Conservation (phyloP, 176 grass and related monocot species). For the Carex cristatella region DNA sequence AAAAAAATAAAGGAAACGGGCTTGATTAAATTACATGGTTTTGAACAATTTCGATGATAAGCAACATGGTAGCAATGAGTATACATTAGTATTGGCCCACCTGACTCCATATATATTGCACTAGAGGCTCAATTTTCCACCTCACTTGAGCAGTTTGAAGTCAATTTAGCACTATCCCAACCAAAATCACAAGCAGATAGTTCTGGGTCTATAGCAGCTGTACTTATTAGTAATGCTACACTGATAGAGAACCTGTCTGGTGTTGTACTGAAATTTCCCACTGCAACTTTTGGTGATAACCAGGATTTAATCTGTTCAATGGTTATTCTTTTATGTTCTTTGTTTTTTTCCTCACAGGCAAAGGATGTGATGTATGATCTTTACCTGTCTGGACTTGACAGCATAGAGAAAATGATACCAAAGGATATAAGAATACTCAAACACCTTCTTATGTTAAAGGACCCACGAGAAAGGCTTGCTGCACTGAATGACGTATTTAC, state of each 20-base stretch:
- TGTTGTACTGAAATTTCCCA: not conserved
- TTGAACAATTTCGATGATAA: not conserved
- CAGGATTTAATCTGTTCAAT: not conserved
- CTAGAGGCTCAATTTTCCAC: not conserved
- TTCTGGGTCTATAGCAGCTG: not conserved
- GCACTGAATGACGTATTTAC: slow-evolving; percentile 69
- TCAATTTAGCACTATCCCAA: not conserved
- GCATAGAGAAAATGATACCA: slow-evolving; percentile 78
- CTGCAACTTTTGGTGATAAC: not conserved
- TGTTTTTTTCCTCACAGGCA: slow-evolving; percentile 31
- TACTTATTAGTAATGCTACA: not conserved
- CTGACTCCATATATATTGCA: too few species aligned
- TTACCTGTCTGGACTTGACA: slow-evolving; percentile 66
- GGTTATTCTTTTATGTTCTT: slow-evolving; percentile 1
- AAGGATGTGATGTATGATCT: slow-evolving; percentile 77
- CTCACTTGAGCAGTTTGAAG: not conserved
- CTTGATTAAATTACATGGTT: not conserved
- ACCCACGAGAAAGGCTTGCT: slow-evolving; percentile 54
- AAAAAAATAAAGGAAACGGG: not conserved
- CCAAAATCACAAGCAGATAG: not conserved
- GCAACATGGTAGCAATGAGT: not conserved
- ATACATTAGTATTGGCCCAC: not conserved
- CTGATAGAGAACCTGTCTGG: not conserved
- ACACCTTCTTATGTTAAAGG: slow-evolving; percentile 68
- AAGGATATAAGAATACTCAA: slow-evolving; percentile 88